A percentile compares a stretch with the other conserved stretches of the same genome.
Conservation (phyloP, 2,329 filamentous ascomycete genomes). For the Monilinia fructigena region DNA sequence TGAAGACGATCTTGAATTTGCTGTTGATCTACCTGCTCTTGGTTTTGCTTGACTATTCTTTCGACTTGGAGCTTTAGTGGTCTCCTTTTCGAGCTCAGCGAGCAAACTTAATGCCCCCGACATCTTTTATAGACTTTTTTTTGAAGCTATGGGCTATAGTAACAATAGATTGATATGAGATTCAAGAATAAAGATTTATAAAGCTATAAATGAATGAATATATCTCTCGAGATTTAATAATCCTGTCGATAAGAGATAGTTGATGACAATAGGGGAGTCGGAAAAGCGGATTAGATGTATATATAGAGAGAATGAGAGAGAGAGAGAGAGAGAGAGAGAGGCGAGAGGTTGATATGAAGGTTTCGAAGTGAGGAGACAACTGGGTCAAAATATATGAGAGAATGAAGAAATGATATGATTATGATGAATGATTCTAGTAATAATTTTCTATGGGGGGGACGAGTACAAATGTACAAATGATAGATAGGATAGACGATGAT, state of each 20-base stretch:
- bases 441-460: constrained; percentile 1
- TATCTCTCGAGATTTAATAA: background rate
- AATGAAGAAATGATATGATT: constrained; percentile 10
- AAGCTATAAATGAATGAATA: background rate
- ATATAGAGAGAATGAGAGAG: background rate
- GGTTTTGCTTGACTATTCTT: constrained; percentile 18
- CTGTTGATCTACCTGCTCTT: constrained; percentile 15
- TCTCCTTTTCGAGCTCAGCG: constrained; percentile 20
- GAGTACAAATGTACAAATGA: background rate
- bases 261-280: background rate
- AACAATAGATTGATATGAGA: background rate
- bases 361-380: background rate
- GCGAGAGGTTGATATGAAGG: background rate
- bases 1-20: constrained; percentile 20
- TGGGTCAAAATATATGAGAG: constrained; percentile 13
- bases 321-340: background rate
- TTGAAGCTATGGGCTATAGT: background rate
- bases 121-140: background rate
- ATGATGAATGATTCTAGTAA: constrained; percentile 2
- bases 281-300: background rate
- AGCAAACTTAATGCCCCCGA: constrained; percentile 17
- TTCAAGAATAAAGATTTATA: background rate
- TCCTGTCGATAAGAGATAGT: background rate
- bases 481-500: constrained; percentile 3
- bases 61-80: constrained; percentile 11